Evolutionary conservation across 2,329 filamentous ascomycete species (phyloP).

Genomic region (Alternaria longipes): DNA sequence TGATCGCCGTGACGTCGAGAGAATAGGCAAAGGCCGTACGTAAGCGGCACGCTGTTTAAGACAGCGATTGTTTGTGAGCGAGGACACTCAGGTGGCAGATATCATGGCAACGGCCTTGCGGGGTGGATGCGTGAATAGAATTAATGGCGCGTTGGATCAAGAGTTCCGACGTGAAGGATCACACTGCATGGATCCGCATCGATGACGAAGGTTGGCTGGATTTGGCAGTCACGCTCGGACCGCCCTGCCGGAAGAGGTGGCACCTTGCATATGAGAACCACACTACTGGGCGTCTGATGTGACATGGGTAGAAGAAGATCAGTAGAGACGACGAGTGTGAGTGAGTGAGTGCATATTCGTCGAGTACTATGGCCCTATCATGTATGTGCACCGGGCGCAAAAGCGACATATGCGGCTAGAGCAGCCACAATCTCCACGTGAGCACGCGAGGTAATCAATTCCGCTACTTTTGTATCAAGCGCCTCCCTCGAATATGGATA

Average conservation of each 20-base stretch:
- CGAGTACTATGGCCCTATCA: not conserved
- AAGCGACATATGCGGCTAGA: slow-evolving; percentile 13
- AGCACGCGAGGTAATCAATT: slow-evolving; percentile 18
- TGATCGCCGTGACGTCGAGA: slow-evolving; percentile 11
- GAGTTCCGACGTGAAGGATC: slow-evolving; percentile 2
- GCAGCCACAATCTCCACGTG: slow-evolving; percentile 18
- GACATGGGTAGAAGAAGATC: not conserved
- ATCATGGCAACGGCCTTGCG: not conserved
- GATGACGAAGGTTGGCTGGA: slow-evolving; percentile 10
- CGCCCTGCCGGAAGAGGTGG: not conserved
- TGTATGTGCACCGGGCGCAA: not conserved
- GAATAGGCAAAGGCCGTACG: not conserved
- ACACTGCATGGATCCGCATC: slow-evolving; percentile 4
- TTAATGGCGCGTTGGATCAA: slow-evolving; percentile 1
- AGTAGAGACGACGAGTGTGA: not conserved
- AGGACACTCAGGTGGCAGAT: not conserved
- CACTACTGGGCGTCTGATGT: not conserved
- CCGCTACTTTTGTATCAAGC: slow-evolving; percentile 27
- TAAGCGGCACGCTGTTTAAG: not conserved
- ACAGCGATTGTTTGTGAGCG: not conserved
- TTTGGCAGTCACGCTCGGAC: slow-evolving; percentile 7
- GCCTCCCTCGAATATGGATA: slow-evolving; percentile 17
- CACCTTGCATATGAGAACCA: not conserved
- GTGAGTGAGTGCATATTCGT: not conserved
- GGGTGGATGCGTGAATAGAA: not conserved